These are phyloP conservation scores for Pyricularia grisea DNA, from an alignment of 2,329 filamentous ascomycete genomes.

Conservation along the genomic window DNA sequence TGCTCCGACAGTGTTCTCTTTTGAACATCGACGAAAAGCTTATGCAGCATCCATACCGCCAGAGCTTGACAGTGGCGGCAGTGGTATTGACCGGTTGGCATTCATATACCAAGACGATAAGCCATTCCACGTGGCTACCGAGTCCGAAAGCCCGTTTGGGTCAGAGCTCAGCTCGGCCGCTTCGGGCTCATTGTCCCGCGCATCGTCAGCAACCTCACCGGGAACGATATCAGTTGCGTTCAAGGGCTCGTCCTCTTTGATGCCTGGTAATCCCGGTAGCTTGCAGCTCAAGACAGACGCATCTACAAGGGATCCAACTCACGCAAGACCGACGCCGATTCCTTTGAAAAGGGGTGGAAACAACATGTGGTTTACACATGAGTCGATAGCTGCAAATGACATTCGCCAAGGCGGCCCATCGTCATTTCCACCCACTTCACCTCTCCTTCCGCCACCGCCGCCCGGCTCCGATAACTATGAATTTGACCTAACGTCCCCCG, in stretches of 20 bases:
- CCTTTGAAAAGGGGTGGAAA: neutral
- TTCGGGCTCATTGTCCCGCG: neutral
- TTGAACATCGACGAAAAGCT: slow-evolving; percentile 28
- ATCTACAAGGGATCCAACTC: neutral
- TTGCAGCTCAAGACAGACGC: neutral
- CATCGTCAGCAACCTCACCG: neutral
- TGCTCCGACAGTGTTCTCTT: slow-evolving; percentile 28
- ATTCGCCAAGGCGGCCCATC: slow-evolving; percentile 28
- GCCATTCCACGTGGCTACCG: neutral
- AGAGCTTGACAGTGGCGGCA: slow-evolving; percentile 18
- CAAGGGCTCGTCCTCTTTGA: neutral
- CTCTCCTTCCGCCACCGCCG: slow-evolving; percentile 38
- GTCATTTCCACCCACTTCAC: slow-evolving; percentile 39
- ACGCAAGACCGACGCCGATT: neutral
- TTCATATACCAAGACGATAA: slow-evolving; percentile 38
- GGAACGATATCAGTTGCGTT: neutral
- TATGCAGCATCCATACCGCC: slow-evolving; percentile 22
- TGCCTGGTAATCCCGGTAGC: neutral
- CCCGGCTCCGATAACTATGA: slow-evolving; percentile 19
- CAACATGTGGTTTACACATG: neutral
- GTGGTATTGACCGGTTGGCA: slow-evolving; percentile 11
- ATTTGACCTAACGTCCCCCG: slow-evolving; percentile 16
- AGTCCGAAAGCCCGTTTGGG: neutral
- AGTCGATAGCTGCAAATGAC: neutral
- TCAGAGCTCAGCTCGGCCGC: neutral